Percentiles rank a stretch among this genome's conserved stretches.
Conservation (phyloP, 2,329 filamentous ascomycete species). For the Arthrocladium fulminans region DNA sequence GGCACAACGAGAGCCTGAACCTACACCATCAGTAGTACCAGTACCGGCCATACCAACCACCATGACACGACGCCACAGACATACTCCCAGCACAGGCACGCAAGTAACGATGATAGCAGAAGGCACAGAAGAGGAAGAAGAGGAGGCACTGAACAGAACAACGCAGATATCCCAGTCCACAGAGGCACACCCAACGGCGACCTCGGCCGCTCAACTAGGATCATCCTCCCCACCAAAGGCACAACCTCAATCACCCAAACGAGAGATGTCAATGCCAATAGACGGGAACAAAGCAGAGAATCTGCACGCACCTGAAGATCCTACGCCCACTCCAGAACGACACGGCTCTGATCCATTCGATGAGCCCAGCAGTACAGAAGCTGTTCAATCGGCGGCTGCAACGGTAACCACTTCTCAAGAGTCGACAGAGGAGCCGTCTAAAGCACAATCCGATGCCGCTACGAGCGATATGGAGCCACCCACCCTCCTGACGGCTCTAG, state of each 20-base stretch:
- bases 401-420: not conserved
- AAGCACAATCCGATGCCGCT: not conserved
- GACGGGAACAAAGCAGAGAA: not conserved
- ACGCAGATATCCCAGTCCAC: constrained; percentile 2
- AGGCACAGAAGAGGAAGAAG: constrained; percentile 64
- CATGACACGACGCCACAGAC: constrained; percentile 74
- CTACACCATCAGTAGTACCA: constrained; percentile 32
- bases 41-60: constrained; percentile 54
- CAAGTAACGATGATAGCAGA: constrained; percentile 75
- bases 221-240: constrained; percentile 11
- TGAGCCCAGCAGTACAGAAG: not conserved
- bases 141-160: constrained; percentile 6
- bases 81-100: constrained; percentile 70
- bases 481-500: not conserved
- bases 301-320: not conserved
- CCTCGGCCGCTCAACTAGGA: constrained; percentile 9
- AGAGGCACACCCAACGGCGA: constrained; percentile 19
- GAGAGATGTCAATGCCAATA: constrained; percentile 4
- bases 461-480: constrained; percentile 2
- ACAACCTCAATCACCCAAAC: constrained; percentile 1
- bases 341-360: constrained; percentile 7
- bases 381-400: too few relatives aligned
- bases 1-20: not conserved
- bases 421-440: not conserved
- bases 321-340: constrained; percentile 12